These are phyloP conservation scores for Pseudocercospora musae DNA, from an alignment of 2,329 filamentous ascomycete species.

Conservation along the genomic window DNA sequence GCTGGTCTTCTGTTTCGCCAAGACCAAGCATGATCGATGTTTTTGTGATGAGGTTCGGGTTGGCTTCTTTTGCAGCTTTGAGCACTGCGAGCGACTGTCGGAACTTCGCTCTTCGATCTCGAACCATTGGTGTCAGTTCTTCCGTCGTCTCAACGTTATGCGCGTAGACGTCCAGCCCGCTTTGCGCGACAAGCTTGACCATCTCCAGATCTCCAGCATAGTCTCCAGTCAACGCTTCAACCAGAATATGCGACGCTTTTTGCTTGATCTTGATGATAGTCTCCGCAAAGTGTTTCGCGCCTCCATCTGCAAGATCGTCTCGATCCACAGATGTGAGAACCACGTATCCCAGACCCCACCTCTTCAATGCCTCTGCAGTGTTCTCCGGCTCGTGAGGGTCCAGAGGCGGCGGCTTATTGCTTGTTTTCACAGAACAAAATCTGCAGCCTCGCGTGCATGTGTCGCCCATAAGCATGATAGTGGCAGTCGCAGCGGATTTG, in stretches of 20 bases:
- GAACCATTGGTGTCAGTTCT: constrained; percentile 80
- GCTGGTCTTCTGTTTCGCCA: constrained; percentile 84
- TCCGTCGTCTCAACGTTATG: constrained; percentile 98
- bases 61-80: constrained; percentile 73
- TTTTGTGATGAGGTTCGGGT: constrained; percentile 86
- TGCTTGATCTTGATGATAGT: constrained; percentile 91
- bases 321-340: constrained; percentile 92
- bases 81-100: constrained; percentile 78
- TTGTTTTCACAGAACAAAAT: constrained; percentile 96
- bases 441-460: constrained; percentile 94
- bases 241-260: constrained; percentile 66
- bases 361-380: constrained; percentile 83
- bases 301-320: constrained; percentile 86
- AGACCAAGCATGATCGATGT: constrained; percentile 96
- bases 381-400: constrained; percentile 97
- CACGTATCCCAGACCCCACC: constrained; percentile 95
- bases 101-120: constrained; percentile 87
- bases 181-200: constrained; percentile 78
- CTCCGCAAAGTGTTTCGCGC: constrained; percentile 85
- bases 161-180: constrained; percentile 91
- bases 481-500: constrained; percentile 89
- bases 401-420: constrained; percentile 68
- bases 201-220: constrained; percentile 81
- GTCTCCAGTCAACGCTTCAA: constrained; percentile 84
- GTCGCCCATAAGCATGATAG: constrained; percentile 99